Evolutionary conservation across 805 yeast genomes (phyloP), one percentile per base, ranked within the genome.

Genomic region (Tetrapisispora phaffii): DNA sequence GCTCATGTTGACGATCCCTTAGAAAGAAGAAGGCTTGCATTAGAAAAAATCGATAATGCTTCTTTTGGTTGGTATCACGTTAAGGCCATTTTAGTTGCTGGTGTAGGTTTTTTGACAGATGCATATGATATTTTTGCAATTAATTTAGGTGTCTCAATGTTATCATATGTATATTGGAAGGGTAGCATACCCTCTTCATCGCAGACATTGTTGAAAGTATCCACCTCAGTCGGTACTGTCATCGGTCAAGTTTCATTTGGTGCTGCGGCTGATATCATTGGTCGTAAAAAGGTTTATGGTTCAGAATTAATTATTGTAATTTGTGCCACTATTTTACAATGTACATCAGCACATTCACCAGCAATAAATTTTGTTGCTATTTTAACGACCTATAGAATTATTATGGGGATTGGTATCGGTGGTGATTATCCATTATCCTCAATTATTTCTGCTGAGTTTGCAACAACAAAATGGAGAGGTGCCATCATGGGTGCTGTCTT

Each of bases 381-480:
- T 42, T 72, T 88, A 50, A 69, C 81, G 10, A 80, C 82, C 59
- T 81, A 79, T 70, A 83, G 96, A 78, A 80, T 87, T 53, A 60
- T 87, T 51, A 82, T 81, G 86, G 96, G 96, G 74, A 82, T 88
- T 57, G 96, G 96, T 79, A 88, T 87, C 57, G 96, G 96, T 72
- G 96, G 96, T 75, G 96, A 87, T 71, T 87, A 87, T 66, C 96
- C 96, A 55, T 74, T 88, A 59, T 85, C 95, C 16, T 85, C 95
- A n/a, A 82, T 87, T 65, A 87, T 87, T 53, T 82, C 95, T 9
- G 82, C 96, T 47, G 96, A 87, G 72, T 87, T 87, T 60, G 76
- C 96, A 23, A 85, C 96, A 48, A 87, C 96, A 54, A 86, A 84
- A 68, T 87, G 95, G 95, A 85, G 96, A 80, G 96, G 96, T 76